Evolutionary conservation across 495 filamentous ascomycete species (phyloP), one percentile per base, ranked within the genome.

Genomic region (Umbilicaria muhlenbergii): DNA sequence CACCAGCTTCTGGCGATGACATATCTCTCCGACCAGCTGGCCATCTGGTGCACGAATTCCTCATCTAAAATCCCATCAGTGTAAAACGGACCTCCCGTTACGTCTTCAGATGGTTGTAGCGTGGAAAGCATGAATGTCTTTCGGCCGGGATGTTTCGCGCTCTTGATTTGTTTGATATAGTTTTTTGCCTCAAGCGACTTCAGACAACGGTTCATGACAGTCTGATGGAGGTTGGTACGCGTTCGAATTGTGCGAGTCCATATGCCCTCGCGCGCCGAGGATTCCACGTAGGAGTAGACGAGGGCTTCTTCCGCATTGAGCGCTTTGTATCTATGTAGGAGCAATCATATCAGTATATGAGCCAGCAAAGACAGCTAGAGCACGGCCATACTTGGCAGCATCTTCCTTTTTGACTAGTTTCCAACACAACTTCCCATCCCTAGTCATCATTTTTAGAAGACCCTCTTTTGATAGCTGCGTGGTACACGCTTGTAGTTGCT

Each of bases 81-180:
- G 52, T 86, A 95, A 83, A 88, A 98, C 14, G 84, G 79, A 5
- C 92, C 91, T 34, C 91, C 92, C 0, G 86, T 92, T 15, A 88
- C 78, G 38, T 91, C 81, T 32, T 94, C 87, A 33, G 78, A 81
- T 2, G 92, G 89, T 12, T 73, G 69, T 18, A 93, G 64, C 43
- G 71, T 69, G 40, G 64, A 61, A 38, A 80, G 61, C 67, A 82
- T 78, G 63, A 78, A 82, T 53, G 74, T 77, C 57, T 77, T 80
- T 39, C 75, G 70, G 41, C 59, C 69, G 39, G 75, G 73, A 47
- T 61, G 64, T 49, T 75, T 76, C 58, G 75, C 71, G 61, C 68
- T 74, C 57, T 70, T 68, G 21, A 80, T 65, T 36, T 74, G 69
- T 58, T 88, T 86, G 67, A 98, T 92, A 61, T 86, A 85, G 59